Conservation (phyloP, 1,139 yeast species). For the Dujonia santamariae region DNA sequence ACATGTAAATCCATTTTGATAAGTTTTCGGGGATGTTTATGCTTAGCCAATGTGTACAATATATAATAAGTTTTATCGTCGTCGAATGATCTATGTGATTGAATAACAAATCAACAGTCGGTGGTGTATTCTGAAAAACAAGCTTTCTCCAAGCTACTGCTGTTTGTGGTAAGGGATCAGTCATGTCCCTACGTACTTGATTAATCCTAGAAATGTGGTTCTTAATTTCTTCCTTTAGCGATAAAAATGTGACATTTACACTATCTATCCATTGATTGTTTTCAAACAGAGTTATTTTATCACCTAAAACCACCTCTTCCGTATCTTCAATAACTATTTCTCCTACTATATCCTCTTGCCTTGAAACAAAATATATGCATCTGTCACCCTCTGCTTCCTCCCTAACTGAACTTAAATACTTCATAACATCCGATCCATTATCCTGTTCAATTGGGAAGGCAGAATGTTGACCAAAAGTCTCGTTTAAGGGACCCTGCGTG, state of each 20-base stretch:
- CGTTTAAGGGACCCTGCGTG: conserved; percentile 11
- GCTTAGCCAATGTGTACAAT: conserved; percentile 40
- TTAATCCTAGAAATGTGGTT: conserved; percentile 2
- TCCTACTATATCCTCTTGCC: conserved; percentile 6
- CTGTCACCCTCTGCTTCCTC: conserved; percentile 27
- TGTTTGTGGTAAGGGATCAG: conserved; percentile 10
- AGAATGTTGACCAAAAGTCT: conserved; percentile 21
- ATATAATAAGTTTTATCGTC: conserved; percentile 32
- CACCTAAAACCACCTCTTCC: not conserved
- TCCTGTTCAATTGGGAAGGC: conserved; percentile 20
- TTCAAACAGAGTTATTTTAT: no score
- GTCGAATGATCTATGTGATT: conserved; percentile 28
- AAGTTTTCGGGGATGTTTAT: conserved; percentile 24
- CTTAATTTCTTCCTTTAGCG: conserved; percentile 5
- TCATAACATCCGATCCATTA: conserved; percentile 18
- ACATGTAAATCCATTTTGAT: conserved; percentile 37
- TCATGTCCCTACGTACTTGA: not conserved
- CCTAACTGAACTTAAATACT: conserved; percentile 28
- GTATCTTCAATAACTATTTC: conserved; percentile 3
- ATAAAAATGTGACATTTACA: conserved; percentile 6
- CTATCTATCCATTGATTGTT: conserved; percentile 3
- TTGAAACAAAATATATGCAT: conserved; percentile 15
- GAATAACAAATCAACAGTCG: conserved; percentile 21
- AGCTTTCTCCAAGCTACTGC: conserved; percentile 32
- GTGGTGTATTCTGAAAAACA: conserved; percentile 28